Base-by-base conservation (phyloP, 352 stramenopile genomes). In the Pythium sukuiense region DNA sequence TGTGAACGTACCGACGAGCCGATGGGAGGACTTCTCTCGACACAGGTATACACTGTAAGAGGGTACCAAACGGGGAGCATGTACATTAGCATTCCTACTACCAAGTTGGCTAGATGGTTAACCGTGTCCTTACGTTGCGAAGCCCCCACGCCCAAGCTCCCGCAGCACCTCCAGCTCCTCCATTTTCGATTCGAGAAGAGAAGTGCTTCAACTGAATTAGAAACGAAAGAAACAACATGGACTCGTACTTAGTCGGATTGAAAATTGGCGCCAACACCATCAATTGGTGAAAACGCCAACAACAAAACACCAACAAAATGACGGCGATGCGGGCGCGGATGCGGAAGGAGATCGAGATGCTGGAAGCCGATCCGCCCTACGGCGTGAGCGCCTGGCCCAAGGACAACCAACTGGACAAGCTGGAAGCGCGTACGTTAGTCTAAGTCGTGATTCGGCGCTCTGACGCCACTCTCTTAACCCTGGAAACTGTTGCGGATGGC, bases 341-440 rank as follows among this genome's bases (percentile, higher is more conserved):
- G 85, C 80, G 81, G 49, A 90, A 90, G 70, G 85, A 94, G 69
- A 81, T 94, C 58, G 80, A 85, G 67, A 94, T 94, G 83, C 79
- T 94, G 26, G 85, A 89, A 71, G 83, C 73, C 12, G 83, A 94
- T 35, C 85, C 85, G 45, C 85, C 85, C 26, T 85, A 88, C 65
- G 85, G 85, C 14, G 75, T 94, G 37, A 90, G 82, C 49, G 83
- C 83, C 26, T 94, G 83, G 85, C 80, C 85, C 13, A 88, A 84
- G 68, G 80, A 86, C 56, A 82, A 92, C 70, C 80, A 83, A 55
- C 78, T 94, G 14, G 78, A 92, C 55, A 71, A 74, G 27, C 79
- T 94, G 3, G 80, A 94, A 84, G 85, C 85, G 13, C 85, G 85
- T 94, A 73, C 59, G 80, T 76, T 30, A 14, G 26, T 20, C 2